A percentile compares a stretch with the other conserved stretches of the same genome.
Conservation (phyloP, 345 rosid genomes). For the Citrus cavaleriei region DNA sequence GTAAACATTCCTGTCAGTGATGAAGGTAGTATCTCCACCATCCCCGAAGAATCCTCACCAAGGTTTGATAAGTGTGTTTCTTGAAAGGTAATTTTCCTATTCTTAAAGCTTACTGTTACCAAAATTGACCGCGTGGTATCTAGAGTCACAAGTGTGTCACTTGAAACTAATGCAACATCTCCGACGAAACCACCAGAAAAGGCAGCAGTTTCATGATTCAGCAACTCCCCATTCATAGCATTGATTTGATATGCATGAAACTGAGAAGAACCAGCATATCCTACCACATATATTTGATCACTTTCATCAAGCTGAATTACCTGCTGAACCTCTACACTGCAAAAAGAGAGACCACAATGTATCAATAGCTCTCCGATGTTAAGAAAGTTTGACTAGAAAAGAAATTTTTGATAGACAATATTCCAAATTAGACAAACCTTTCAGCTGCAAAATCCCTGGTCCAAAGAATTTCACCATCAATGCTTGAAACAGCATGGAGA, state of each 20-base stretch:
- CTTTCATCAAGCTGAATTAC: slow-evolving; percentile 58
- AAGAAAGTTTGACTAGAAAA: neutral
- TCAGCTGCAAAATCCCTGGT: slow-evolving; percentile 67
- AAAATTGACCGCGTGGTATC: slow-evolving; percentile 62
- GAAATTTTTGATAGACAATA: neutral
- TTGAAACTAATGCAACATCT: slow-evolving; percentile 59
- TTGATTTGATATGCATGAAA: slow-evolving; percentile 61
- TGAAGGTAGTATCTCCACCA: slow-evolving; percentile 53
- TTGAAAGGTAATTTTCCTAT: slow-evolving; percentile 53
- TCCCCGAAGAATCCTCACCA: slow-evolving; percentile 46
- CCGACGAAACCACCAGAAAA: slow-evolving; percentile 76
- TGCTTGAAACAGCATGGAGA: slow-evolving; percentile 81
- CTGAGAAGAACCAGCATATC: slow-evolving; percentile 59
- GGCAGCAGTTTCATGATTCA: slow-evolving; percentile 50
- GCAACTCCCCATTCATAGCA: slow-evolving; percentile 65
- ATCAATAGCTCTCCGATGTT: slow-evolving; percentile 8
- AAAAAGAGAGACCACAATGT: slow-evolving; percentile 15
- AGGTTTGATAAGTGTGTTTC: slow-evolving; percentile 56
- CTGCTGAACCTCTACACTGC: slow-evolving; percentile 79
- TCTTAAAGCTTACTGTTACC: slow-evolving; percentile 47
- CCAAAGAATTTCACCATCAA: slow-evolving; percentile 90
- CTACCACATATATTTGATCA: slow-evolving; percentile 52
- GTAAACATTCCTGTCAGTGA: slow-evolving; percentile 54
- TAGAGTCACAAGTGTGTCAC: slow-evolving; percentile 56
- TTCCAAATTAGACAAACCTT: slow-evolving; percentile 51